These are phyloP conservation scores for Nakazawaea ishiwadae DNA, from an alignment of 805 yeast species.

Conservation along the genomic window DNA sequence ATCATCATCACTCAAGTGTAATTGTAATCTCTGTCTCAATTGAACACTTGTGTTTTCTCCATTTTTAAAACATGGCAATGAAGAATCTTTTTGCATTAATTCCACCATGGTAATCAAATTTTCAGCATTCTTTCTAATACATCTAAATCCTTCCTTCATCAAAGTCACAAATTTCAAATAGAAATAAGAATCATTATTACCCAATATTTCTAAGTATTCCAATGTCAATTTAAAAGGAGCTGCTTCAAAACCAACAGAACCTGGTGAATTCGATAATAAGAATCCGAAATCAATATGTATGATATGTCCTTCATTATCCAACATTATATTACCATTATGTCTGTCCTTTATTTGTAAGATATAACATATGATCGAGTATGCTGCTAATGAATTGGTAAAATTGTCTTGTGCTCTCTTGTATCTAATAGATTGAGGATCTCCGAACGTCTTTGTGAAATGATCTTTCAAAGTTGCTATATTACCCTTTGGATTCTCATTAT, in stretches of 20 bases:
- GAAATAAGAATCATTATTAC: slow-evolving; percentile 63
- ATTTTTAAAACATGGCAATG: slow-evolving; percentile 84
- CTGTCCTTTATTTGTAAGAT: slow-evolving; percentile 91
- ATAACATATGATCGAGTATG: slow-evolving; percentile 88
- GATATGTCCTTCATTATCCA: slow-evolving; percentile 93
- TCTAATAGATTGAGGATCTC: slow-evolving; percentile 47
- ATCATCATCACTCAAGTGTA: slow-evolving; percentile 68
- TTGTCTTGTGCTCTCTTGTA: slow-evolving; percentile 77
- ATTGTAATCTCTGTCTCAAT: slow-evolving; percentile 75
- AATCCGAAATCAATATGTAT: slow-evolving; percentile 96
- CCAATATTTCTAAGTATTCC: slow-evolving; percentile 86
- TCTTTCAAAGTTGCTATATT: slow-evolving; percentile 69
- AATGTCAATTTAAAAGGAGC: slow-evolving; percentile 92
- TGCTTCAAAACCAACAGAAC: slow-evolving; percentile 95
- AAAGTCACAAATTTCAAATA: slow-evolving; percentile 58
- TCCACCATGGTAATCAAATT: slow-evolving; percentile 81
- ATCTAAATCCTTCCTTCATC: slow-evolving; percentile 69
- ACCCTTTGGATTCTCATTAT: slow-evolving; percentile 68
- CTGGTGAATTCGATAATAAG: slow-evolving; percentile 89
- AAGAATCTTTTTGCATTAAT: slow-evolving; percentile 88
- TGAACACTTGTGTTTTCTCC: slow-evolving; percentile 81
- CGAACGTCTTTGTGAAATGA: slow-evolving; percentile 75
- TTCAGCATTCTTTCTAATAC: slow-evolving; percentile 68
- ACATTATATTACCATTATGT: slow-evolving; percentile 96
- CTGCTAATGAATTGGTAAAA: slow-evolving; percentile 83